These are phyloP conservation scores for Leccinum aurantiacum DNA, from an alignment of 768 basidiomycete species.

Conservation along the genomic window DNA sequence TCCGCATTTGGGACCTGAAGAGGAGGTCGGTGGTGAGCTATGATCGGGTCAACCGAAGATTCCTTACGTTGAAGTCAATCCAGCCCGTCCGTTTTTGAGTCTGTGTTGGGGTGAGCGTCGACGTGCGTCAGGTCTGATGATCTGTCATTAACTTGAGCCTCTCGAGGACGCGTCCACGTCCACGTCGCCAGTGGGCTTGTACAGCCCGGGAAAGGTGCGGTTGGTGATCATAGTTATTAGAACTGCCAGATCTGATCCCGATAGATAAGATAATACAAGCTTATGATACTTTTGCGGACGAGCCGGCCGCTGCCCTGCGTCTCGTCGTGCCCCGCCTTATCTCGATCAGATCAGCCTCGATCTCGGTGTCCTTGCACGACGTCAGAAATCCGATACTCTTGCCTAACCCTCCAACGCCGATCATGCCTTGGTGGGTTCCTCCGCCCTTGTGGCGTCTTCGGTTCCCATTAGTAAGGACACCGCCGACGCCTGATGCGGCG, in stretches of 20 bases:
- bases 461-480: conserved; percentile 38
- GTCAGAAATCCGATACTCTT: conserved; percentile 65
- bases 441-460: conserved; percentile 52
- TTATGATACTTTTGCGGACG: conserved; percentile 33
- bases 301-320: conserved; percentile 34
- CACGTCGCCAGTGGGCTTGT: conserved; percentile 50
- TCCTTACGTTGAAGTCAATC: conserved; percentile 69
- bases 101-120: conserved; percentile 39
- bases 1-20: conserved; percentile 75
- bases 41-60: neutral
- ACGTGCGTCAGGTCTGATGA: neutral
- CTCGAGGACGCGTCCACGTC: conserved; percentile 73
- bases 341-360: conserved; percentile 75
- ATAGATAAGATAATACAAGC: conserved; percentile 31
- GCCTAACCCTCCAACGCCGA: conserved; percentile 62
- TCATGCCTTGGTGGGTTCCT: conserved; percentile 54
- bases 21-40: conserved; percentile 3
- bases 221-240: conserved; percentile 12
- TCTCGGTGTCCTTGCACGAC: conserved; percentile 62
- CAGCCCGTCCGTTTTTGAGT: conserved; percentile 96
- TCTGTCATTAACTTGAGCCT: conserved; percentile 68
- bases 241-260: conserved; percentile 20
- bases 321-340: conserved; percentile 75
- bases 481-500: conserved; percentile 35
- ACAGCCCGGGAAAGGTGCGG: conserved; percentile 62